These are phyloP conservation scores for Exophiala dermatitidis DNA, from an alignment of 2,329 filamentous ascomycete genomes.

Conservation along the genomic window DNA sequence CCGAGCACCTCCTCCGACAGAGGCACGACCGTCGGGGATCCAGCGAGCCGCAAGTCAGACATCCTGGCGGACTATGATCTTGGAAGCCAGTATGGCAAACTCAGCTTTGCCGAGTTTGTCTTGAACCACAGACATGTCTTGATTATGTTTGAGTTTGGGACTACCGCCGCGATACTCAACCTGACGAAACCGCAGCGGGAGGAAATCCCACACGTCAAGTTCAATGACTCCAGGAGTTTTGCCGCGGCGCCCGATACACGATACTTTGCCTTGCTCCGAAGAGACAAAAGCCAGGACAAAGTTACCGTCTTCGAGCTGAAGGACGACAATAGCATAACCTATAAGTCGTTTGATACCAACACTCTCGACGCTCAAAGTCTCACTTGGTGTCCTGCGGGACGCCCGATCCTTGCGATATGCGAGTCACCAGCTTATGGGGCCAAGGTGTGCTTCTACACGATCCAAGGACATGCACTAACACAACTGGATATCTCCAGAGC, in stretches of 20 bases:
- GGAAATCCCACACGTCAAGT: slow-evolving; percentile 23
- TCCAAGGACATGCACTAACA: slow-evolving; percentile 21
- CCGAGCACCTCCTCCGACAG: not conserved
- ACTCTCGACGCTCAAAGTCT: slow-evolving; percentile 23
- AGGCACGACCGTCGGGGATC: not conserved
- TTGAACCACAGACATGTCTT: slow-evolving; percentile 22
- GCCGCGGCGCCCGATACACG: slow-evolving; percentile 6
- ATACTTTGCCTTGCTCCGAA: slow-evolving; percentile 18
- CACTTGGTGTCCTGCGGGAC: slow-evolving; percentile 19
- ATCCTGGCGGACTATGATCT: slow-evolving; percentile 23
- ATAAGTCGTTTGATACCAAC: slow-evolving; percentile 18
- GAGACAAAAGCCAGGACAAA: slow-evolving; percentile 20
- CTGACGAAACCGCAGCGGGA: slow-evolving; percentile 19
- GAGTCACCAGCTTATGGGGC: slow-evolving; percentile 22
- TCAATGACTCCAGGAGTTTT: slow-evolving; percentile 14
- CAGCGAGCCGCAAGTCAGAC: slow-evolving; percentile 1
- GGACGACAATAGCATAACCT: not conserved
- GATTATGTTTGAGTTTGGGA: slow-evolving; percentile 20
- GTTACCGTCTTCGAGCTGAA: slow-evolving; percentile 18
- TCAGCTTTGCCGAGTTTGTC: slow-evolving; percentile 20
- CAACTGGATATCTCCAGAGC: slow-evolving; percentile 18
- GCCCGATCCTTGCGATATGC: slow-evolving; percentile 18
- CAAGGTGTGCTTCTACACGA: slow-evolving; percentile 23
- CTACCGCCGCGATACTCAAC: slow-evolving; percentile 17
- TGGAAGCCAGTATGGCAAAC: slow-evolving; percentile 19